These are phyloP conservation scores for Aspergillus nomiae DNA, from an alignment of 2,329 filamentous ascomycete genomes.

Conservation along the genomic window DNA sequence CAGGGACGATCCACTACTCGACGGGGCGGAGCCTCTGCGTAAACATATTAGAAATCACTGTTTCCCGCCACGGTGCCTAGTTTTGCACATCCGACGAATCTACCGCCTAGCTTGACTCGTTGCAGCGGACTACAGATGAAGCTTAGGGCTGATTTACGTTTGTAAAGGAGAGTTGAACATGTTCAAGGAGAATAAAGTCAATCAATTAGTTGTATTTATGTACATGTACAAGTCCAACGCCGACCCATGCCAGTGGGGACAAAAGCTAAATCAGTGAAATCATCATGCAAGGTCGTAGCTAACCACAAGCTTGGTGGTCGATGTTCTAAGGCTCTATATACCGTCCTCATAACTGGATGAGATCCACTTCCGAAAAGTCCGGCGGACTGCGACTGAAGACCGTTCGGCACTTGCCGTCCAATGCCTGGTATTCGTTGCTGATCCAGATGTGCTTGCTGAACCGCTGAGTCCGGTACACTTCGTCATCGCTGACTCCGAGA, in stretches of 20 bases:
- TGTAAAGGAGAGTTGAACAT: background rate
- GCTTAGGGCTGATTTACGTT: background rate
- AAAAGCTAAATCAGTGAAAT: background rate
- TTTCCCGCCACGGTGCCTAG: no score
- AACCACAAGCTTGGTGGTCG: background rate
- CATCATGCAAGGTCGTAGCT: background rate
- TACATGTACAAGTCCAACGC: background rate
- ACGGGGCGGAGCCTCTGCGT: no score
- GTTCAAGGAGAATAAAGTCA: background rate
- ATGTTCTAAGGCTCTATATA: background rate
- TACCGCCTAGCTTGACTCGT: background rate
- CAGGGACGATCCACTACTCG: background rate
- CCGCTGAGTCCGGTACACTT: slow-evolving; percentile 74
- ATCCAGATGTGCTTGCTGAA: slow-evolving; percentile 86
- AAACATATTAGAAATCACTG: background rate
- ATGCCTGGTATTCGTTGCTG: slow-evolving; percentile 85
- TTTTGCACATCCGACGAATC: no score
- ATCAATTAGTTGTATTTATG: background rate
- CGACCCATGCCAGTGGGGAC: background rate
- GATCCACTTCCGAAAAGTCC: slow-evolving; percentile 83
- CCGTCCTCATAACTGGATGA: slow-evolving; percentile 69
- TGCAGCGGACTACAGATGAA: background rate
- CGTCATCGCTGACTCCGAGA: slow-evolving; percentile 86
- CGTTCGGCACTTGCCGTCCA: slow-evolving; percentile 80
- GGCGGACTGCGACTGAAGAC: slow-evolving; percentile 84